Evolutionary conservation across 768 basidiomycete genomes (phyloP).

Genomic region (Bullera alba): DNA sequence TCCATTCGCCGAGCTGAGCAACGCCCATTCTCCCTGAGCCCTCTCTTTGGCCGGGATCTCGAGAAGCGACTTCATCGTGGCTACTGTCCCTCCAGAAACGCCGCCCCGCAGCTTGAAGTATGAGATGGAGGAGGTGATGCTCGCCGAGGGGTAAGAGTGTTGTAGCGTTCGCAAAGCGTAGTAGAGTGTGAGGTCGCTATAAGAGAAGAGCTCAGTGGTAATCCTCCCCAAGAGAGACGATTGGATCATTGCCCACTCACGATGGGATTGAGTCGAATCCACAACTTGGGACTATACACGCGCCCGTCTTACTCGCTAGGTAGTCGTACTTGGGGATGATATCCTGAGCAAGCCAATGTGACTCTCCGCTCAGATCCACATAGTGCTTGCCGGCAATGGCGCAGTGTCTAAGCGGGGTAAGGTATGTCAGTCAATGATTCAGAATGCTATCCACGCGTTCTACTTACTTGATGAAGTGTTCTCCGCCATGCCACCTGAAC

Average conservation of each 20-base stretch:
- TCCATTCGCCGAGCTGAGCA: constrained; percentile 45
- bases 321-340: constrained; percentile 58
- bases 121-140: constrained; percentile 53
- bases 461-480: constrained; percentile 32
- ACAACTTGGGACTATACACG: constrained; percentile 71
- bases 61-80: not conserved
- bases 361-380: constrained; percentile 61
- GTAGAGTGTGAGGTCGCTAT: constrained; percentile 58
- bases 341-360: constrained; percentile 19
- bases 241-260: constrained; percentile 17
- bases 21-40: constrained; percentile 23
- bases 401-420: constrained; percentile 65
- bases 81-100: not conserved
- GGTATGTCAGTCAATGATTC: not conserved
- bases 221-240: not conserved
- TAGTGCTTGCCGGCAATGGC: constrained; percentile 70
- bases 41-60: not conserved
- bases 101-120: constrained; percentile 49
- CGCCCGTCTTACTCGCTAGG: constrained; percentile 60
- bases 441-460: not conserved
- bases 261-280: constrained; percentile 52
- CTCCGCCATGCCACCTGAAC: constrained; percentile 37
- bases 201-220: not conserved
- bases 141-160: constrained; percentile 36
- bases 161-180: constrained; percentile 66